Evolutionary conservation across 2,329 filamentous ascomycete genomes (phyloP).

Genomic region (Colletotrichum ledebouriae): DNA sequence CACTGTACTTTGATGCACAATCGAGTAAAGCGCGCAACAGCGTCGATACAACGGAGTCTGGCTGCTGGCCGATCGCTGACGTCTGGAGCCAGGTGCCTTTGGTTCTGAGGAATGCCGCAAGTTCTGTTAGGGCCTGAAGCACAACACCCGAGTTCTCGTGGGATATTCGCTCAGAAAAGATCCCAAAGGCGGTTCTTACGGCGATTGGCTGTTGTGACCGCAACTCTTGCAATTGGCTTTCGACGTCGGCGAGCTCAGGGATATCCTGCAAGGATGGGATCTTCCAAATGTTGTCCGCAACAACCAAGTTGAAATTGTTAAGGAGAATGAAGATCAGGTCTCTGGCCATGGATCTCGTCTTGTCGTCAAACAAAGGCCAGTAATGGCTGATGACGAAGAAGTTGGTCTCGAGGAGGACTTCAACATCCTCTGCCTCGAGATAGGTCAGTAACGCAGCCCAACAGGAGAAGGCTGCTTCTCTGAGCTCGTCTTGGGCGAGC

Average conservation of each 20-base stretch:
- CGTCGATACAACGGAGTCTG: conserved; percentile 78
- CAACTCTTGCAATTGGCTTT: conserved; percentile 73
- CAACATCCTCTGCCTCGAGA: conserved; percentile 83
- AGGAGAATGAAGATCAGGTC: conserved; percentile 76
- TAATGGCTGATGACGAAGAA: conserved; percentile 88
- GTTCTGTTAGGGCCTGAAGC: conserved; percentile 82
- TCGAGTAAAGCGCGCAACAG: conserved; percentile 86
- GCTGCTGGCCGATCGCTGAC: conserved; percentile 85
- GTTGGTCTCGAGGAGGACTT: conserved; percentile 85
- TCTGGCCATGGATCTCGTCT: conserved; percentile 71
- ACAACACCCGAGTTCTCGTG: conserved; percentile 92
- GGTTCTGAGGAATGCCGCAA: conserved; percentile 77
- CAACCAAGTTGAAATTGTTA: conserved; percentile 68
- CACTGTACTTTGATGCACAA: conserved; percentile 84
- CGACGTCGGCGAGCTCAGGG: conserved; percentile 75
- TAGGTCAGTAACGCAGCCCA: conserved; percentile 85
- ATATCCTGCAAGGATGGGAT: conserved; percentile 84
- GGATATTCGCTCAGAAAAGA: conserved; percentile 79
- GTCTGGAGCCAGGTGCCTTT: conserved; percentile 86
- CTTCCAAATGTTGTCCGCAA: conserved; percentile 78
- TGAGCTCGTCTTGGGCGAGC: conserved; percentile 79
- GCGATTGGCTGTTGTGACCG: conserved; percentile 71
- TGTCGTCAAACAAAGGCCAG: conserved; percentile 77
- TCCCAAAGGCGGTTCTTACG: conserved; percentile 56
- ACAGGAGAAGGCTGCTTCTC: conserved; percentile 82